Base-by-base conservation (phyloP, 2,329 filamentous ascomycete genomes). In the Fusarium agapanthi region DNA sequence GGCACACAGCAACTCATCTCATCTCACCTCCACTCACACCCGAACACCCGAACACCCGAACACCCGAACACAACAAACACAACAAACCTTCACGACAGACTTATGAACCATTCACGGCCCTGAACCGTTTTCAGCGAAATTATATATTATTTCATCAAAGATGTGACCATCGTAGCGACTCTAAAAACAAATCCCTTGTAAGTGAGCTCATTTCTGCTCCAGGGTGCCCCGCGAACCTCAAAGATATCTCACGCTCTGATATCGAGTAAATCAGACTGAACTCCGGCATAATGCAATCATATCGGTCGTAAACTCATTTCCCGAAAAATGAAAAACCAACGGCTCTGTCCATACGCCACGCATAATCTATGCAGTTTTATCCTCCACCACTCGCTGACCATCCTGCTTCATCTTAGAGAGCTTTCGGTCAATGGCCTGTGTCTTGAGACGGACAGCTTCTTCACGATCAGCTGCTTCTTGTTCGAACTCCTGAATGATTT, bases 321-420 rank as follows among this genome's bases (percentile, higher is more conserved):
- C 58, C 58, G 45, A 65, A 65, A 28, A 60, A 30, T 48, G 35
- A 65, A 65, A 60, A 26, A 43, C 10, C 18, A 45, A 58, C 30
- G 48, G 24, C 14, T 40, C 32, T 61, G 14, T 45, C 35, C 34
- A 37, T 56, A 47, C 45, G 44, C 50, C 41, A 55, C 48, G 40
- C 28, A 50, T 61, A 44, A 37, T 55, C 58, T 69, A 76, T 38
- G 71, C 64, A 24, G 61, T 51, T 65, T 63, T 84, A 57, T 85
- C 84, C 41, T 84, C 80, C 79, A 90, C 87, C 81, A 90, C 88
- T 40, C 82, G 85, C 79, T 87, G 83, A 47, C 88, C 88, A 71
- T 90, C 88, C 68, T 86, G 82, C 80, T 85, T 88, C 80, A 90
- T 84, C 65, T 87, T 88, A 61, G 80, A 80, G 54, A 90, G 82